Evolutionary conservation across 441 rosid genomes (phyloP).

Genomic region (Kokia cookei): DNA sequence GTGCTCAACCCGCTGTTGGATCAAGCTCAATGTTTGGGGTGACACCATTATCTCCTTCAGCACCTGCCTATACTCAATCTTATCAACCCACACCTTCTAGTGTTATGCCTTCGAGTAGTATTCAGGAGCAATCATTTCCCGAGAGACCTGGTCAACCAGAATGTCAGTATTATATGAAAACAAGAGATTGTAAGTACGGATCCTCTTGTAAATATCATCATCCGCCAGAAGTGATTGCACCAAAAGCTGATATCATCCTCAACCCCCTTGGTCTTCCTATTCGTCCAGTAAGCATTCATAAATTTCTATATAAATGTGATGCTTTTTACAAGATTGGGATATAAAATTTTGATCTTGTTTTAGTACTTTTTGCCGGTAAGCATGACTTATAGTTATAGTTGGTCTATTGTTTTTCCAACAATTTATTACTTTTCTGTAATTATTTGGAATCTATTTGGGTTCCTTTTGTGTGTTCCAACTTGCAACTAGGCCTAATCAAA

Average conservation of each 20-base stretch:
- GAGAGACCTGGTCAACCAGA: constrained; percentile 89
- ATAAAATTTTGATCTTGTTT: not conserved
- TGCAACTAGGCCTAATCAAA: not conserved
- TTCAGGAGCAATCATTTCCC: constrained; percentile 59
- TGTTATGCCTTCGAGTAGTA: constrained; percentile 44
- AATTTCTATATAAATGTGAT: not conserved
- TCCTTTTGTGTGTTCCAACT: not conserved
- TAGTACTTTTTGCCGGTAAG: not conserved
- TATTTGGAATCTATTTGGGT: not conserved
- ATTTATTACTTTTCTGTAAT: not conserved
- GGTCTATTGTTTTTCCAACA: not conserved
- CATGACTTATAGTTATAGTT: not conserved
- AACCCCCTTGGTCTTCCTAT: constrained; percentile 82
- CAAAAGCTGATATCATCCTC: constrained; percentile 41
- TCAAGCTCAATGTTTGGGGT: constrained; percentile 65
- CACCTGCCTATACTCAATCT: constrained; percentile 57
- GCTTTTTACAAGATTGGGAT: not conserved
- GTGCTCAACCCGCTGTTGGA: constrained; percentile 56
- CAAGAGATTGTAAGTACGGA: constrained; percentile 91
- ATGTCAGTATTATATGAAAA: constrained; percentile 83
- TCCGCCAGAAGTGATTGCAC: constrained; percentile 55
- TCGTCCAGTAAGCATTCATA: constrained; percentile 65
- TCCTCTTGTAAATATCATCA: constrained; percentile 90
- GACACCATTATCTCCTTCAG: constrained; percentile 62
- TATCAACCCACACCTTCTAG: constrained; percentile 47